phyloP scores from a whole-genome alignment of 345 rosid genomes.

The Sisymbrium altissimum region DNA sequence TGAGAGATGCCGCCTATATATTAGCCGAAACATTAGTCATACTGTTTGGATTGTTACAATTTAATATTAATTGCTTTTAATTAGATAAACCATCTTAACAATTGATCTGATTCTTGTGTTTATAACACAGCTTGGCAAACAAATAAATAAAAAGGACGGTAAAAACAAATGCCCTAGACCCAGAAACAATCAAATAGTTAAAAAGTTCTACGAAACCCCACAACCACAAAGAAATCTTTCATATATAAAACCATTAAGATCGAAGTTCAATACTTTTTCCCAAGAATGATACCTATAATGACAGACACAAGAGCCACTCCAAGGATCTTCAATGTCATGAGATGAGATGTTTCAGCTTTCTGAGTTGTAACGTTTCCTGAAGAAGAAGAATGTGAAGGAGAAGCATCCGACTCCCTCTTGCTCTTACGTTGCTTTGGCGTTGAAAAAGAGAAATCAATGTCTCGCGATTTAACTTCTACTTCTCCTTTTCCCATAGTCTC shows the following conservation, averaged over 20 bases:
- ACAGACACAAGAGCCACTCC: constrained; percentile 73
- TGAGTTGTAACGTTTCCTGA: constrained; percentile 31
- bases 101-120: too few relatives aligned
- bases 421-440: constrained; percentile 57
- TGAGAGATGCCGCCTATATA: too few relatives aligned
- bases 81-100: too few relatives aligned
- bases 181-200: too few relatives aligned
- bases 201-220: too few relatives aligned
- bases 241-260: background rate
- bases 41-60: background rate
- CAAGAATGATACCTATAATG: constrained; percentile 65
- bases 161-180: too few relatives aligned
- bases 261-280: constrained; percentile 57
- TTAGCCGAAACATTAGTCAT: background rate
- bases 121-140: constrained; percentile 9
- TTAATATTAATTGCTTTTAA: background rate
- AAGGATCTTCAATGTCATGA: constrained; percentile 47
- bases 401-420: constrained; percentile 53
- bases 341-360: constrained; percentile 29
- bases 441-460: constrained; percentile 42
- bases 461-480: constrained; percentile 67
- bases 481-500: constrained; percentile 35
- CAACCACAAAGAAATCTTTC: background rate
- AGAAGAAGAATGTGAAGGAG: constrained; percentile 38
- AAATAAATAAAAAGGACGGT: background rate